Conservation (phyloP, 2,329 filamentous ascomycete genomes). For the Diplodia corticola region DNA sequence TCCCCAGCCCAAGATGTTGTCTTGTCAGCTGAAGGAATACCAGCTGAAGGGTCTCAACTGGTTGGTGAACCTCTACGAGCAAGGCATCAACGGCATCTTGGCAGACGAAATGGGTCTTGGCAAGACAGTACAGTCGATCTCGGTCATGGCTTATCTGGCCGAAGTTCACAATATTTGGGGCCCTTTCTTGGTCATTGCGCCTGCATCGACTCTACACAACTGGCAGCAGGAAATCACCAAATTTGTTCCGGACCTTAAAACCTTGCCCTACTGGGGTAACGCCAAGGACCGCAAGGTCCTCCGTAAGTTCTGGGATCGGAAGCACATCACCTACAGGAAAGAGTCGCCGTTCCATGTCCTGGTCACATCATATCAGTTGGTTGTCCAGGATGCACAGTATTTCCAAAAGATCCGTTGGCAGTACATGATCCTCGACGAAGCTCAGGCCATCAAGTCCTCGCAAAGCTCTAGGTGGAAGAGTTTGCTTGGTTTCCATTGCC, state of each 20-base stretch:
- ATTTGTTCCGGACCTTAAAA: constrained; percentile 93
- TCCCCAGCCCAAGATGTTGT: constrained; percentile 89
- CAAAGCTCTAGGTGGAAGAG: constrained; percentile 97
- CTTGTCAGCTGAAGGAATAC: constrained; percentile 95
- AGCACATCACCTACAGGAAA: constrained; percentile 91
- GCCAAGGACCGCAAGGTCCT: constrained; percentile 92
- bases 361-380: constrained; percentile 94
- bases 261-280: constrained; percentile 95
- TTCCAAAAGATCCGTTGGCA: constrained; percentile 99
- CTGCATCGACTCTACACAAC: constrained; percentile 94
- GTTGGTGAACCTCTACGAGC: constrained; percentile 98
- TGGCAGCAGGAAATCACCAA: constrained; percentile 98
- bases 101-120: constrained; percentile 99
- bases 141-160: constrained; percentile 97
- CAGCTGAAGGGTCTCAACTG: constrained; percentile 99
- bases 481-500: constrained; percentile 88
- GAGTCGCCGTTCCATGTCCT: constrained; percentile 95
- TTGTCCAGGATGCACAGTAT: constrained; percentile 93
- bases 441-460: constrained; percentile 98
- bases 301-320: constrained; percentile 98
- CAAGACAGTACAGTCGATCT: constrained; percentile 98
- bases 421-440: constrained; percentile 99
- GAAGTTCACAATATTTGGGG: constrained; percentile 99
- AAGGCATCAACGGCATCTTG: constrained; percentile 98
- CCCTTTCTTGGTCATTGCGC: constrained; percentile 93